A percentile compares a stretch with the other conserved stretches of the same genome.
These are phyloP conservation scores for Coemansia sp. DNA, from an alignment of 192 early-diverging fungal species.

Conservation along the genomic window DNA sequence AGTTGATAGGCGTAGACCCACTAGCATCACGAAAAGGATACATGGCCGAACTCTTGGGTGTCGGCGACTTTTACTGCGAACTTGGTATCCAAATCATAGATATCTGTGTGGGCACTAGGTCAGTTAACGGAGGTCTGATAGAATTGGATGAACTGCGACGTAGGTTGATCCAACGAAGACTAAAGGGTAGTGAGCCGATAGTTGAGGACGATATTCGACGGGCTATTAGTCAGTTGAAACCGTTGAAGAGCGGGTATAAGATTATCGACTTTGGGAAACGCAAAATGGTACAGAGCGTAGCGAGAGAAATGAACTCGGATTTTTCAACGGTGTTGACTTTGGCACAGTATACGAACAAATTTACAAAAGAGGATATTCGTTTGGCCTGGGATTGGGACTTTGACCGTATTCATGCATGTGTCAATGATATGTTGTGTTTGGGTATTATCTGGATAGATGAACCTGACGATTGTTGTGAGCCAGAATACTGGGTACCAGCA, in stretches of 20 bases:
- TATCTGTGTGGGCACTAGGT: constrained; percentile 83
- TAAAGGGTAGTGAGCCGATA: constrained; percentile 31
- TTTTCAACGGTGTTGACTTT: constrained; percentile 69
- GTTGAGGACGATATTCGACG: constrained; percentile 85
- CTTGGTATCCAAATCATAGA: constrained; percentile 93
- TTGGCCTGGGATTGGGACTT: constrained; percentile 40
- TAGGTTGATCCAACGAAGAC: constrained; percentile 71
- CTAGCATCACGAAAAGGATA: constrained; percentile 95
- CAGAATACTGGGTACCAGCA: constrained; percentile 52
- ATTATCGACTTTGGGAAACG: constrained; percentile 78
- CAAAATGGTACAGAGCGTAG: constrained; percentile 88
- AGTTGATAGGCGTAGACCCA: constrained; percentile 93
- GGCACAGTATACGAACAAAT: constrained; percentile 64
- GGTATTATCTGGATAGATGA: constrained; percentile 54
- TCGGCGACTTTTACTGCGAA: constrained; percentile 98
- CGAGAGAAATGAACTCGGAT: constrained; percentile 87
- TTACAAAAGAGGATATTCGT: constrained; percentile 35
- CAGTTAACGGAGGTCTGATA: constrained; percentile 89
- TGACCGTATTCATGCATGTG: constrained; percentile 34
- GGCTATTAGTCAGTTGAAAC: constrained; percentile 82
- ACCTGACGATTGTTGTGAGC: background rate
- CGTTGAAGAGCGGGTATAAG: constrained; percentile 90
- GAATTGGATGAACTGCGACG: constrained; percentile 80
- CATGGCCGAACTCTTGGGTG: constrained; percentile 92
- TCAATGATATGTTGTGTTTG: constrained; percentile 51